Evolutionary conservation across 441 rosid genomes (phyloP), one percentile per base, ranked within the genome.

Genomic region (Jatropha multifida): DNA sequence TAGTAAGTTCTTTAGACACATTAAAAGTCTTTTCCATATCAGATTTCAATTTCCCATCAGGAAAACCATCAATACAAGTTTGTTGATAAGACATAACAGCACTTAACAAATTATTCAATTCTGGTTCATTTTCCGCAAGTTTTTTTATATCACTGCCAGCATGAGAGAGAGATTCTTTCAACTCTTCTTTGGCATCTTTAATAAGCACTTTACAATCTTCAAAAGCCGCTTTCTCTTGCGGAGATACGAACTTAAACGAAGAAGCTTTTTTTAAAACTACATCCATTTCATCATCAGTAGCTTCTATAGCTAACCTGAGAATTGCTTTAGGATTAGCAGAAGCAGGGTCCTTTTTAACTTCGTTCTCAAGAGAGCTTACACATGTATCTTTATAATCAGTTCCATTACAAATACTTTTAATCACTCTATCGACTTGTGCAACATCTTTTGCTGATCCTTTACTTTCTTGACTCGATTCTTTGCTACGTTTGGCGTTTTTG

Each of bases 31-130:
- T 84, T 65, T 85, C 79, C 74, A 93, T 74, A 10, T 87, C 82
- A 13, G 87, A 15, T 79, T 84, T 93, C 38, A 76, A 37, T 51
- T 60, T 74, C 38, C 94, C 96, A 0, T 91, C 93, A 2, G 89
- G 88, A 71, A 93, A 93, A 1, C 89, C 90, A 61, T 93, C 97
- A 41, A 90, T 70, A 48, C 97, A 91, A 2, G 93, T 82, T 37
- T 89, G 89, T 7, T 90, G 91, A 75, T 93, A 93, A 18, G 94
- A 79, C 78, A 90, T 85, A 17, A 90, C 96, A 0, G 98, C 96
- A 61, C 98, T 93, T 15, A 93, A 71, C 92, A 90, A 89, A 69
- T 70, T 88, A 58, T 85, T 85, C 79, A 91, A 65, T 15, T 90
- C 88, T 0, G 81, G 80, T 61, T 79, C 77, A 7, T 77, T 82